phyloP scores from a whole-genome alignment of 1,284 basidiomycete species.

The Cryptococcus sp. region DNA sequence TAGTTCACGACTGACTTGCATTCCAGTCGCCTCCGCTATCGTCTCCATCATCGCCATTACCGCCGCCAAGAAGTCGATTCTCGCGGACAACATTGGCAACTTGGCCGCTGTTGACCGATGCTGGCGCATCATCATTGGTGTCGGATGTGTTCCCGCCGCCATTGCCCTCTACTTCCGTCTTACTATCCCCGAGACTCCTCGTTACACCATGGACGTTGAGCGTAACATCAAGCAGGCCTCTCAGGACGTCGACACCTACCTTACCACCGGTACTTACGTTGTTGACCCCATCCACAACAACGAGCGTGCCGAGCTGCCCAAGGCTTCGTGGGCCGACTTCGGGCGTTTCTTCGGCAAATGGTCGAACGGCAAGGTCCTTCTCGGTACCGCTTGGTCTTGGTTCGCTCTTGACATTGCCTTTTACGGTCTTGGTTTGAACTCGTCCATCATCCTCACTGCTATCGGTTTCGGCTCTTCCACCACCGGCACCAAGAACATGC shows the following conservation, averaged over 20 bases:
- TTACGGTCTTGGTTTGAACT: slow-evolving; percentile 81
- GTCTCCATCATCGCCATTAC: slow-evolving; percentile 67
- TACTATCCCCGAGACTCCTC: slow-evolving; percentile 60
- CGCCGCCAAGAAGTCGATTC: slow-evolving; percentile 67
- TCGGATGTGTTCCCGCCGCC: slow-evolving; percentile 54
- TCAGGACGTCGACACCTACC: slow-evolving; percentile 64
- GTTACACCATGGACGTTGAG: slow-evolving; percentile 89
- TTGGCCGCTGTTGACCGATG: slow-evolving; percentile 53
- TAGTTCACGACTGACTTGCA: neutral
- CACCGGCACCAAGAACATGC: slow-evolving; percentile 45
- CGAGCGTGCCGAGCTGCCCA: slow-evolving; percentile 65
- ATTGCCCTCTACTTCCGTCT: slow-evolving; percentile 58
- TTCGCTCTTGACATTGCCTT: slow-evolving; percentile 74
- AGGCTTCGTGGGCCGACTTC: slow-evolving; percentile 68
- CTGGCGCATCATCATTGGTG: slow-evolving; percentile 58
- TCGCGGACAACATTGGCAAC: slow-evolving; percentile 55
- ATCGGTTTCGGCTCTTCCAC: slow-evolving; percentile 58
- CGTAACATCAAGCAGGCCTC: slow-evolving; percentile 73
- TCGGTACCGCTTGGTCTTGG: slow-evolving; percentile 61
- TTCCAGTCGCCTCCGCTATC: slow-evolving; percentile 59
- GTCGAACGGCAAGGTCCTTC: slow-evolving; percentile 56
- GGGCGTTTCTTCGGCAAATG: slow-evolving; percentile 54
- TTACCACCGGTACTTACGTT: slow-evolving; percentile 59
- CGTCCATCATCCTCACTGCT: slow-evolving; percentile 61
- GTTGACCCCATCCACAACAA: slow-evolving; percentile 62